Base-by-base conservation (phyloP, 805 yeast genomes). In the Wickerhamiella shivajii region DNA sequence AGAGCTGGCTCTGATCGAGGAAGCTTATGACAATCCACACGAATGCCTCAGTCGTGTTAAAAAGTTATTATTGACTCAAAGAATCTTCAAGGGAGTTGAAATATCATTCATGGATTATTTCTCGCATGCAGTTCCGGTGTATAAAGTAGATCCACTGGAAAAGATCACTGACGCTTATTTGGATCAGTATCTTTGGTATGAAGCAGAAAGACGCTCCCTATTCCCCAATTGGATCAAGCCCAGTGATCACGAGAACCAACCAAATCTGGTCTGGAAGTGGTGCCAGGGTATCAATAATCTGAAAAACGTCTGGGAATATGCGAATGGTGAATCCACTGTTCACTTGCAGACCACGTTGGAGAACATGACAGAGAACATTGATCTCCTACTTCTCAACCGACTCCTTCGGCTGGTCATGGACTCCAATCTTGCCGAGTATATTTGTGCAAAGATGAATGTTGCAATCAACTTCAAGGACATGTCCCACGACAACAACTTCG, bases 171-270 rank as follows among this genome's bases (percentile, higher is more conserved):
- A 90, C 58, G 95, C 97, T 0, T 90, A 87, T 44, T 56, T 90
- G 25, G 97, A 87, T 49, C 98, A 90, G 49, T 90, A 87, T 46
- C 59, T 90, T 28, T 90, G 97, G 95, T 87, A 78, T 55, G 97
- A 90, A 51, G 87, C 90, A 7, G 94, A 81, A 35, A 74, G 78
- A 50, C 59, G 95, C 39, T 71, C 74, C 6, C 56, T 90, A 18
- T 90, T 90, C 56, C 99, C 99, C 3, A 77, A 75, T 51, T 90
- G 98, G 98, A 67, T 90, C 24, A 90, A 90, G 51, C 98, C 99
- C 6, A 72, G 79, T 44, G 98, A 90, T 47, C 68, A 79, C 18
- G 98, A 90, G 54, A 77, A 90, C 15, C 93, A 97, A 0, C 98
- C 95, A 0, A 55, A 85, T 20, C 60, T 87, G 40, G 93, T 79